These are phyloP conservation scores for Parsonsia alboflavescens DNA, from an alignment of 257 asterid species.

Conservation along the genomic window DNA sequence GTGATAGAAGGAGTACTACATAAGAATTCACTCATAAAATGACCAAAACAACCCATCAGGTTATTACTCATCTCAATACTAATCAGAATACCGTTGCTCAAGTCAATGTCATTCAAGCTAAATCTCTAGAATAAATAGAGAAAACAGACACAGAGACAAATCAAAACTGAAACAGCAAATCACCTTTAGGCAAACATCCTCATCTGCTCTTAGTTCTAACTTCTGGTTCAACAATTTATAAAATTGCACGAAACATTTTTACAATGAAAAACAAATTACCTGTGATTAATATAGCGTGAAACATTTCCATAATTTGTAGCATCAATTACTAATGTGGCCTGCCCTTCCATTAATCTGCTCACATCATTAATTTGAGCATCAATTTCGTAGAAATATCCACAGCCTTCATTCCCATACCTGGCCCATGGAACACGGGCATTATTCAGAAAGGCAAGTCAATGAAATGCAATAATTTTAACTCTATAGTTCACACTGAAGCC, in stretches of 20 bases:
- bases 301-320: slow-evolving; percentile 83
- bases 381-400: slow-evolving; percentile 63
- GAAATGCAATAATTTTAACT: neutral
- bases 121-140: neutral
- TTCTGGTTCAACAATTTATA: neutral
- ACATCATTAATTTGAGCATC: slow-evolving; percentile 68
- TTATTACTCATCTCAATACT: neutral
- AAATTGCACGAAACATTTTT: neutral
- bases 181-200: neutral
- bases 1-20: too few species aligned
- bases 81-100: neutral
- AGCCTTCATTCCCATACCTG: slow-evolving; percentile 64
- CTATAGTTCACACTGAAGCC: neutral
- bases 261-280: slow-evolving; percentile 37
- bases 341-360: slow-evolving; percentile 83
- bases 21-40: neutral
- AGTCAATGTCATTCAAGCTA: neutral
- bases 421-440: slow-evolving; percentile 17
- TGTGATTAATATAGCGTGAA: slow-evolving; percentile 95
- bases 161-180: neutral
- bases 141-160: neutral
- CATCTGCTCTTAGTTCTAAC: neutral
- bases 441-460: neutral
- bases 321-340: slow-evolving; percentile 67
- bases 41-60: neutral